Evolutionary conservation across 2,329 filamentous ascomycete genomes (phyloP).

Genomic region (Diaporthe sp.): DNA sequence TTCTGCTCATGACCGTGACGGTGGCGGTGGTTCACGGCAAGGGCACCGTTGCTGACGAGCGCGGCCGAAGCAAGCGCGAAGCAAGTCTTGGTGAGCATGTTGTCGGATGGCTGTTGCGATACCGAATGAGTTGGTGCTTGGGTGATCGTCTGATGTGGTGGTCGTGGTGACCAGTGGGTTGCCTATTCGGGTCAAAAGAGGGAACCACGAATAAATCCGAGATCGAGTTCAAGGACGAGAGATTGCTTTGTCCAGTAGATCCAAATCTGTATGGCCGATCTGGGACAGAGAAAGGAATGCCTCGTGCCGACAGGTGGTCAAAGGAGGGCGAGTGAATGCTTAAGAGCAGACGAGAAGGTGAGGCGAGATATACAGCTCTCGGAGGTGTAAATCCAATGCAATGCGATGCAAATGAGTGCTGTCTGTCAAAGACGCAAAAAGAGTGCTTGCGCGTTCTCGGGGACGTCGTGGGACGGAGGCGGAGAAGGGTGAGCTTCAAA

Average conservation of each 20-base stretch:
- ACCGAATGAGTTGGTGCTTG: neutral
- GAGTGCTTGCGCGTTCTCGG: slow-evolving; percentile 21
- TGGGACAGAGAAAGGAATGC: slow-evolving; percentile 36
- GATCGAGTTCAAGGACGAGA: neutral
- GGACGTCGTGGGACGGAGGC: slow-evolving; percentile 18
- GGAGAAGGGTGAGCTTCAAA: neutral
- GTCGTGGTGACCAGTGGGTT: slow-evolving; percentile 17
- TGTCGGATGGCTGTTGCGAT: slow-evolving; percentile 43
- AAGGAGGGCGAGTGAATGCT: slow-evolving; percentile 32
- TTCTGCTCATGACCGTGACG: slow-evolving; percentile 54
- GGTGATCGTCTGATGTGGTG: neutral
- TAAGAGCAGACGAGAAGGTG: neutral
- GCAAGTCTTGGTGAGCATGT: slow-evolving; percentile 59
- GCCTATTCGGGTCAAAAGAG: slow-evolving; percentile 3
- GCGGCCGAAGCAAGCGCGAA: slow-evolving; percentile 58
- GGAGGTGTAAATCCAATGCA: slow-evolving; percentile 1
- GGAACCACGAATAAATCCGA: neutral
- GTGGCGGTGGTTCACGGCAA: slow-evolving; percentile 60
- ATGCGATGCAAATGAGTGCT: slow-evolving; percentile 44
- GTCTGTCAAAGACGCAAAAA: slow-evolving; percentile 68
- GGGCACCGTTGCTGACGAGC: slow-evolving; percentile 57
- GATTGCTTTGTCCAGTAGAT: slow-evolving; percentile 30
- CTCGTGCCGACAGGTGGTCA: slow-evolving; percentile 33
- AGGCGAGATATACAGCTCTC: neutral
- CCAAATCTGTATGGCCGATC: neutral